Percentiles rank a stretch among this genome's conserved stretches.
Evolutionary conservation across 2,329 filamentous ascomycete genomes (phyloP).

Genomic region (Pleochaeta shiraiana): DNA sequence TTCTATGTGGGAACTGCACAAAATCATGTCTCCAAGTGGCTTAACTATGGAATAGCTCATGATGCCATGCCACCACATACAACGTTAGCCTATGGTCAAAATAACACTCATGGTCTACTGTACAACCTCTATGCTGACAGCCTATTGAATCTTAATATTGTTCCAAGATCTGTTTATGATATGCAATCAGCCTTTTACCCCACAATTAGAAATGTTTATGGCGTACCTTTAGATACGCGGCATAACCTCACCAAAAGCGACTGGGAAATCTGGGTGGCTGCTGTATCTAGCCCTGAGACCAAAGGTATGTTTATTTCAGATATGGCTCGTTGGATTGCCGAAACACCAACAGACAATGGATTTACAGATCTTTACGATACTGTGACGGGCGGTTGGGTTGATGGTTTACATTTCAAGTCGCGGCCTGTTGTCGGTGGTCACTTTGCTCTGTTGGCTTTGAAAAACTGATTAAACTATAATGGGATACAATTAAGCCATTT

Average conservation of each 20-base stretch:
- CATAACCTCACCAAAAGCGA: conserved; percentile 71
- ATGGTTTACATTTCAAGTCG: conserved; percentile 39
- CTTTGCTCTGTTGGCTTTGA: conserved; percentile 52
- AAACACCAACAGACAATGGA: conserved; percentile 45
- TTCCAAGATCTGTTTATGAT: conserved; percentile 52
- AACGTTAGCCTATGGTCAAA: conserved; percentile 57
- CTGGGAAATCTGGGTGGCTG: conserved; percentile 60
- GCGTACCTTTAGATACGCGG: conserved; percentile 62
- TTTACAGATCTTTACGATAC: conserved; percentile 64
- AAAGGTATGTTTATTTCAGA: conserved; percentile 42
- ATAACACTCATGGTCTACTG: conserved; percentile 29
- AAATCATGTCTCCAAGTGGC: conserved; percentile 52
- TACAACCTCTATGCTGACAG: conserved; percentile 73
- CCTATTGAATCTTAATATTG: conserved; percentile 54
- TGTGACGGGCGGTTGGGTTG: conserved; percentile 30
- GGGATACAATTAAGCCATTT: too few relatives aligned
- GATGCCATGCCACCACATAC: conserved; percentile 40
- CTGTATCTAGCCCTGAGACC: conserved; percentile 40
- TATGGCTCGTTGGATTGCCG: conserved; percentile 52
- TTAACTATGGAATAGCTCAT: conserved; percentile 43
- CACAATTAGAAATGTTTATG: conserved; percentile 48
- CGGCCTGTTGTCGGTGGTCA: conserved; percentile 60
- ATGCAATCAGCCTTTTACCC: conserved; percentile 61
- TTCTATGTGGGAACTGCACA: conserved; percentile 41
- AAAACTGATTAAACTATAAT: background rate